Evolutionary conservation across 176 grass and related monocot species (phyloP).

Genomic region (Zizania latifolia): DNA sequence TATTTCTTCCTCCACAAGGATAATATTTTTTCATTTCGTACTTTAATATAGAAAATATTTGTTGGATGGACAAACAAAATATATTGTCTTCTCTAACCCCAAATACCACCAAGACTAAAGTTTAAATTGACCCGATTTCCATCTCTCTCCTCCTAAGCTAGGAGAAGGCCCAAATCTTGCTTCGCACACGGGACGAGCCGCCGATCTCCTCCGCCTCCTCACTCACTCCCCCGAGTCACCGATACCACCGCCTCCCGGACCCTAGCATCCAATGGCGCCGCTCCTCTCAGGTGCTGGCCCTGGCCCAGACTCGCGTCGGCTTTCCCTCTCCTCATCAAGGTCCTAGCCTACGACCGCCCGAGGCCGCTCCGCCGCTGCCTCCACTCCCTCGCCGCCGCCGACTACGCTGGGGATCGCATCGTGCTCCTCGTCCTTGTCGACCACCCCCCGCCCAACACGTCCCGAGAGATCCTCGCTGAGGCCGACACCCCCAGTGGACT

Average conservation of each 20-base stretch:
- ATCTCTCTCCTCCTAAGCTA: no score
- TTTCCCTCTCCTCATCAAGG: slow-evolving; percentile 72
- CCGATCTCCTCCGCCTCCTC: background rate
- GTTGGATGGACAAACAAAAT: no score
- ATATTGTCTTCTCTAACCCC: no score
- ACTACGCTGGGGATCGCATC: slow-evolving; percentile 74
- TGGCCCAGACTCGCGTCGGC: slow-evolving; percentile 31
- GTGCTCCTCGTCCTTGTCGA: slow-evolving; percentile 69
- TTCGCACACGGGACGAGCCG: background rate
- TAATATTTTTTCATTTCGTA: no score
- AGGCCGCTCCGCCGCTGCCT: slow-evolving; percentile 71
- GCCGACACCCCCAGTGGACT: slow-evolving; percentile 47
- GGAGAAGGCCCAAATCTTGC: no score
- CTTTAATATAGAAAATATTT: no score
- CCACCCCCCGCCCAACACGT: slow-evolving; percentile 43
- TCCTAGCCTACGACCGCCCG: slow-evolving; percentile 75
- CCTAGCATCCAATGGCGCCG: slow-evolving; percentile 37
- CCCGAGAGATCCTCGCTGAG: slow-evolving; percentile 57
- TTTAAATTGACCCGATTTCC: no score
- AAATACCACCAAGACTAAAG: no score
- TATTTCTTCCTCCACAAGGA: no score
- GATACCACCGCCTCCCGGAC: background rate
- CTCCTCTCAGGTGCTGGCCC: background rate
- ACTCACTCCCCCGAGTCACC: no score
- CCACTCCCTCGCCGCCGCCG: slow-evolving; percentile 62